Evolutionary conservation across 2,329 filamentous ascomycete species (phyloP).

Genomic region (Cytospora piceae): DNA sequence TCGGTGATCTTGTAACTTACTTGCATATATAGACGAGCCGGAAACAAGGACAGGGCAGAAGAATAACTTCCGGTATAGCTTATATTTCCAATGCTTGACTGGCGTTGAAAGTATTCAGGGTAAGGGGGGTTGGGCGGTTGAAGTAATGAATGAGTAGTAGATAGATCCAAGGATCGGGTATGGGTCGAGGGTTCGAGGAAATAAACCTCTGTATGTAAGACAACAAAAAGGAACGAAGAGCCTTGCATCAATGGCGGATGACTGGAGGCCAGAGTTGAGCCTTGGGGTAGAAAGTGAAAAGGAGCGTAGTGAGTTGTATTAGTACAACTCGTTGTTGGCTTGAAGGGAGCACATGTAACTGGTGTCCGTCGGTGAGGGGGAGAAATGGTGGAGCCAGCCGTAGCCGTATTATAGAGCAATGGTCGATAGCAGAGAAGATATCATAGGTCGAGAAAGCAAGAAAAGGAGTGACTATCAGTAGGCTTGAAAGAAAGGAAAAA

Average conservation of each 20-base stretch:
- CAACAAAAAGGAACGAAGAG: constrained; percentile 43
- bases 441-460: constrained; percentile 39
- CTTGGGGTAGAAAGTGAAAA: constrained; percentile 36
- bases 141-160: constrained; percentile 45
- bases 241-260: constrained; percentile 43
- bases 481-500: constrained; percentile 40
- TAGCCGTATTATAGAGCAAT: constrained; percentile 52
- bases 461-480: constrained; percentile 57
- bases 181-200: constrained; percentile 28
- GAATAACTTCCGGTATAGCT: constrained; percentile 39
- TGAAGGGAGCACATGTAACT: constrained; percentile 39
- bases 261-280: constrained; percentile 17
- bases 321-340: constrained; percentile 46
- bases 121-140: constrained; percentile 32
- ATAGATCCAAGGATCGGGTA: constrained; percentile 31
- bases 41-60: constrained; percentile 36
- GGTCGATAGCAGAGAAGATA: constrained; percentile 47
- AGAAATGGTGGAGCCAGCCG: constrained; percentile 50
- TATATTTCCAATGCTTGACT: constrained; percentile 33
- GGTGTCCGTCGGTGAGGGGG: constrained; percentile 54
- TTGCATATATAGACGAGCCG: constrained; percentile 43
- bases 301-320: constrained; percentile 49
- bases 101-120: constrained; percentile 24
- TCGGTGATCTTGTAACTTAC: constrained; percentile 45
- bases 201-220: constrained; percentile 36